phyloP scores from a whole-genome alignment of 2,329 filamentous ascomycete genomes.

The Botryotinia convoluta region DNA sequence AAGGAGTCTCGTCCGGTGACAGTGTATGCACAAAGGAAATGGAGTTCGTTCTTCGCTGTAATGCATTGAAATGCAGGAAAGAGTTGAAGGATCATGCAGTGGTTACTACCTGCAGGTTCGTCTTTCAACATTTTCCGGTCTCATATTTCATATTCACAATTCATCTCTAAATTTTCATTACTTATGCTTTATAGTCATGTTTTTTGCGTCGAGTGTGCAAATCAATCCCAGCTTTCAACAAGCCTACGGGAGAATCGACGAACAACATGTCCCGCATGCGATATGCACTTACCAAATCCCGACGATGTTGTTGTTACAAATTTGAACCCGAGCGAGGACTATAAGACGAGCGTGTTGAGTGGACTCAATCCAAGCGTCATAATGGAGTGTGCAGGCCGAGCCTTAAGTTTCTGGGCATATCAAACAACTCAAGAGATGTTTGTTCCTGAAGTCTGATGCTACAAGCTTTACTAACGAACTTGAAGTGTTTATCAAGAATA shows the following conservation, averaged over 20 bases:
- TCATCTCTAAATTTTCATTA: not conserved
- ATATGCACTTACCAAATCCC: conserved; percentile 61
- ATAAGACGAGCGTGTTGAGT: conserved; percentile 82
- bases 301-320: conserved; percentile 73
- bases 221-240: conserved; percentile 56
- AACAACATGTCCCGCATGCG: conserved; percentile 71
- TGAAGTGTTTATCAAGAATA: conserved; percentile 73
- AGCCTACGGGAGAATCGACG: conserved; percentile 49
- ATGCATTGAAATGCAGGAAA: conserved; percentile 71
- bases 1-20: not conserved
- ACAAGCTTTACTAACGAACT: conserved; percentile 32
- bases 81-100: conserved; percentile 70
- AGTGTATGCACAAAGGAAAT: conserved; percentile 46
- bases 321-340: conserved; percentile 80
- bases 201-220: conserved; percentile 76
- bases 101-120: conserved; percentile 84
- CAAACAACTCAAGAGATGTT: conserved; percentile 83
- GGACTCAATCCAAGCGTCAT: conserved; percentile 78
- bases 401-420: conserved; percentile 81
- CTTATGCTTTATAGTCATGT: conserved; percentile 61
- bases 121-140: conserved; percentile 12
- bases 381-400: conserved; percentile 81
- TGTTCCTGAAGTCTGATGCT: conserved; percentile 29
- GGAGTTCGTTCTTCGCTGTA: conserved; percentile 76
- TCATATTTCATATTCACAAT: not conserved